phyloP scores from a whole-genome alignment of 164 flowering plant species.

The Vitis rupestris region DNA sequence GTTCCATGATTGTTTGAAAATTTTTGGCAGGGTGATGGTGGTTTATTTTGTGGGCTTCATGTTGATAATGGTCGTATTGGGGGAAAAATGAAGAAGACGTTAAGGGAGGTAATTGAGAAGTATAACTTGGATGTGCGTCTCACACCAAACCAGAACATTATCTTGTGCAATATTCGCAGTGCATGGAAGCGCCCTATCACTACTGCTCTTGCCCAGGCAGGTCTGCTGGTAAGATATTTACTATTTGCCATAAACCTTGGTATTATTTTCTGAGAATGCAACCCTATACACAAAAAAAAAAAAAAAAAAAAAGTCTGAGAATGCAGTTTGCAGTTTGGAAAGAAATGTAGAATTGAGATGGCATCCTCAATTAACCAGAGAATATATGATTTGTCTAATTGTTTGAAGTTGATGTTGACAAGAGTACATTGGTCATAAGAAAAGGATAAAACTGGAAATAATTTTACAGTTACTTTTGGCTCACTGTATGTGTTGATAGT shows the following conservation, averaged over 20 bases:
- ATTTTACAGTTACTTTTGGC: no score
- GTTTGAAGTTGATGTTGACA: no score
- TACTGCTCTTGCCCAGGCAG: conserved; percentile 84
- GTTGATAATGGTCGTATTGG: conserved; percentile 94
- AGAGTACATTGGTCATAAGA: no score
- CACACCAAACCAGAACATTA: conserved; percentile 92
- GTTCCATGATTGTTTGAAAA: not conserved
- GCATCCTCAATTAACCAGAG: no score
- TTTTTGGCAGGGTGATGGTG: conserved; percentile 73
- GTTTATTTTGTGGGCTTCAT: conserved; percentile 86
- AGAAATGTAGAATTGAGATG: no score
- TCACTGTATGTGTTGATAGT: no score
- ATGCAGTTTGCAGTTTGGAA: not conserved
- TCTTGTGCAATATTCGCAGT: conserved; percentile 73
- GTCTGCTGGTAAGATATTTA: conserved; percentile 66
- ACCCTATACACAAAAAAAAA: no score
- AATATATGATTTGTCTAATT: no score
- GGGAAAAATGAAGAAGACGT: conserved; percentile 75
- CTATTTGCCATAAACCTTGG: not conserved
- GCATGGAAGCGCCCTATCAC: conserved; percentile 85
- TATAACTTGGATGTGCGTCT: conserved; percentile 80
- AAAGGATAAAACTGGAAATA: no score
- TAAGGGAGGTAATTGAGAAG: conserved; percentile 90
- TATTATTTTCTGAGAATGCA: no score
- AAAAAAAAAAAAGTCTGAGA: not conserved